Percentiles rank a stretch among this genome's conserved stretches.
These are phyloP conservation scores for Sporisorium graminicola DNA, from an alignment of 1,284 basidiomycete genomes.

Conservation along the genomic window DNA sequence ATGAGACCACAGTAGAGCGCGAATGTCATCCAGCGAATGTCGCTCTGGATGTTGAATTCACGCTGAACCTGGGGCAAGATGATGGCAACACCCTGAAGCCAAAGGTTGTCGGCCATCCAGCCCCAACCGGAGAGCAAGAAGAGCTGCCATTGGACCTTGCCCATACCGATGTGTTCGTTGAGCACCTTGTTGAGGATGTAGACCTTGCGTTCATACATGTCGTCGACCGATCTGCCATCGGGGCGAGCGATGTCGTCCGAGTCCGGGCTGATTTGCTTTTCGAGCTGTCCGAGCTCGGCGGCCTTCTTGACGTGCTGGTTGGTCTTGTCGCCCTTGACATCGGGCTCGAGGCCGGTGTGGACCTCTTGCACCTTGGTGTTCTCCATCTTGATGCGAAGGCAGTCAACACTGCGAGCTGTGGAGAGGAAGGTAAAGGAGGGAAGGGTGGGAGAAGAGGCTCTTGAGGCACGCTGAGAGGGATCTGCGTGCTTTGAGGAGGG, in stretches of 20 bases:
- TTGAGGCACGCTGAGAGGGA: neutral
- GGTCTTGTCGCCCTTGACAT: slow-evolving; percentile 28
- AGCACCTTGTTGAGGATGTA: slow-evolving; percentile 68
- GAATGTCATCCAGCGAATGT: slow-evolving; percentile 63
- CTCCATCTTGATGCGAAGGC: slow-evolving; percentile 22
- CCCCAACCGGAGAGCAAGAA: slow-evolving; percentile 61
- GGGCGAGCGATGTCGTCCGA: slow-evolving; percentile 17
- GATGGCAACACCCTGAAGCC: slow-evolving; percentile 67
- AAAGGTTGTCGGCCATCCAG: slow-evolving; percentile 65
- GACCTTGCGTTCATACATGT: slow-evolving; percentile 65
- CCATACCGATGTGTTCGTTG: slow-evolving; percentile 68
- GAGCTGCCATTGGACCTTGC: slow-evolving; percentile 62
- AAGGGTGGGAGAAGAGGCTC: neutral
- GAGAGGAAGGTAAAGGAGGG: neutral
- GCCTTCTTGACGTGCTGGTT: slow-evolving; percentile 30
- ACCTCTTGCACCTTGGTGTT: slow-evolving; percentile 29
- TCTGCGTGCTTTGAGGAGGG: neutral
- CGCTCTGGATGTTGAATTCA: slow-evolving; percentile 58
- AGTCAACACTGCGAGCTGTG: neutral
- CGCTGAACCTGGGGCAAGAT: slow-evolving; percentile 61
- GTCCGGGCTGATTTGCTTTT: slow-evolving; percentile 42
- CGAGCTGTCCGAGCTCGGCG: slow-evolving; percentile 25
- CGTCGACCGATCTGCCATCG: slow-evolving; percentile 54
- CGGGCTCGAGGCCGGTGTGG: slow-evolving; percentile 25
- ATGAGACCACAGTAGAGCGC: slow-evolving; percentile 65